Conservation (phyloP, 176 grass and related monocot species). For the Aegilops sharonensis region DNA sequence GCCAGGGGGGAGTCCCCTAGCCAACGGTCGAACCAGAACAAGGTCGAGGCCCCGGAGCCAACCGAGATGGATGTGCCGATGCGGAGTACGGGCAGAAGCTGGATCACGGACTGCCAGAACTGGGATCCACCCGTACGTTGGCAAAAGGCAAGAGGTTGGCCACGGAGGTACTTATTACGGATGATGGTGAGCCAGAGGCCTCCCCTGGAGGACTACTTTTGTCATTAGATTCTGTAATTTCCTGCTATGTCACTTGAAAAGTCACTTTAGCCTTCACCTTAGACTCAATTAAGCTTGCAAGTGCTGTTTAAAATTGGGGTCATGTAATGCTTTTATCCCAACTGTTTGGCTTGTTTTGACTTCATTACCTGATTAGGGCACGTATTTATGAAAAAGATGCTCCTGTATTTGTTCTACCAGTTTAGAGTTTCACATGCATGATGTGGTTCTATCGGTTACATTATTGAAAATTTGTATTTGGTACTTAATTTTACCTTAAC, state of each 20-base stretch:
- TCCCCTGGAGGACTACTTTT: neutral
- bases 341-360: neutral
- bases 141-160: no score
- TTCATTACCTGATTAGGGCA: neutral
- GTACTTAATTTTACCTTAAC: conserved; percentile 18
- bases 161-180: no score
- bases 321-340: neutral
- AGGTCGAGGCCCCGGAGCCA: no score
- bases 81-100: no score
- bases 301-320: neutral
- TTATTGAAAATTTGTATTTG: neutral
- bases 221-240: neutral
- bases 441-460: neutral
- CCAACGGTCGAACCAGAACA: no score
- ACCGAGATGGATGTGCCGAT: no score
- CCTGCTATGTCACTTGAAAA: neutral
- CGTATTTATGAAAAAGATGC: neutral
- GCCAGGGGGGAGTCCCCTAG: no score
- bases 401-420: neutral
- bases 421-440: neutral
- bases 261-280: neutral
- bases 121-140: no score
- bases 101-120: no score
- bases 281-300: neutral
- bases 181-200: no score